Percentiles rank a stretch among this genome's conserved stretches.
Evolutionary conservation across 495 filamentous ascomycete genomes (phyloP).

Genomic region (Viridothelium virens): DNA sequence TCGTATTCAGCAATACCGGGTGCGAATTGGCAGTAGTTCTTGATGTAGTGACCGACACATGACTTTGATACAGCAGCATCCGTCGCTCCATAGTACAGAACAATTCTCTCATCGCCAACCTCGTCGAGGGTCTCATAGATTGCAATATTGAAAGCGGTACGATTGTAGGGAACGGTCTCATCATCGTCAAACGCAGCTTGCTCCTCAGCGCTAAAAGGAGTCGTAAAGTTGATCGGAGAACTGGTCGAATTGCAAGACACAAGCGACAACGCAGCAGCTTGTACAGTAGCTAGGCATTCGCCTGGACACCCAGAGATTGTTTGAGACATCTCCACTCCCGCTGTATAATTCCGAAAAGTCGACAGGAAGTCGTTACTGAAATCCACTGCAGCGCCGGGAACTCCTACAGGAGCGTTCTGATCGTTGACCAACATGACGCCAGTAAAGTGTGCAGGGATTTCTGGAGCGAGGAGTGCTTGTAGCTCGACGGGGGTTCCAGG

Average conservation of each 20-base stretch:
- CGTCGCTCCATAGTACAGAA: slow-evolving; percentile 11
- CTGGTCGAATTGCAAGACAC: slow-evolving; percentile 9
- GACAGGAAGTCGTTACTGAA: slow-evolving; percentile 12
- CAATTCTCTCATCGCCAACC: slow-evolving; percentile 12
- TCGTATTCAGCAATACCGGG: slow-evolving; percentile 16
- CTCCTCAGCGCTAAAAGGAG: slow-evolving; percentile 9
- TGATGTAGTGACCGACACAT: slow-evolving; percentile 14
- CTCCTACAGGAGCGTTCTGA: slow-evolving; percentile 10
- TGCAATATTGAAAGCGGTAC: slow-evolving; percentile 15
- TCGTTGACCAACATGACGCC: slow-evolving; percentile 2
- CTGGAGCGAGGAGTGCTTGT: slow-evolving; percentile 10
- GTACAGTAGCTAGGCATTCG: slow-evolving; percentile 10
- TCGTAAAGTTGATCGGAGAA: slow-evolving; percentile 12
- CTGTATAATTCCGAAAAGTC: slow-evolving; percentile 12
- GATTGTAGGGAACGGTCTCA: slow-evolving; percentile 6
- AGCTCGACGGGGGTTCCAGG: slow-evolving; percentile 7
- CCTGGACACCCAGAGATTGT: slow-evolving; percentile 6
- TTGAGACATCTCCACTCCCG: slow-evolving; percentile 9
- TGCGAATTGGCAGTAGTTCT: slow-evolving; percentile 9
- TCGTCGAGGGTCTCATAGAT: slow-evolving; percentile 8
- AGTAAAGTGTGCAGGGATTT: slow-evolving; percentile 10
- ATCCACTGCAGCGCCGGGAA: slow-evolving; percentile 6
- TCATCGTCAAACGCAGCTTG: slow-evolving; percentile 12
- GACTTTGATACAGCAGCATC: slow-evolving; percentile 11
- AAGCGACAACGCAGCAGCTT: slow-evolving; percentile 13